These are phyloP conservation scores for Nemania sp. DNA, from an alignment of 2,329 filamentous ascomycete species.

Conservation along the genomic window DNA sequence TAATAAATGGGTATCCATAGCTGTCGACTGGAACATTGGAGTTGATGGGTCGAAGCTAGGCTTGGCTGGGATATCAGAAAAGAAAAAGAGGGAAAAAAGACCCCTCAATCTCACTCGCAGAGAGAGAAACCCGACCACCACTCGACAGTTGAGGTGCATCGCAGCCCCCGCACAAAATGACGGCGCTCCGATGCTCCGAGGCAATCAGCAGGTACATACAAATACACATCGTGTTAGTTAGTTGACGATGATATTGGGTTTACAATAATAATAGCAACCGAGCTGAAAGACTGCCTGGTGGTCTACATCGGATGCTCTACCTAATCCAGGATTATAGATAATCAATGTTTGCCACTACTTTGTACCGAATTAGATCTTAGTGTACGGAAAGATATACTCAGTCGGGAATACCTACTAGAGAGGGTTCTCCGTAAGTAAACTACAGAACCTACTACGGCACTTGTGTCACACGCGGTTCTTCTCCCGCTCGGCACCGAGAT, in stretches of 20 bases:
- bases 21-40: background rate
- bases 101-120: conserved; percentile 11
- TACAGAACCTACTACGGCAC: conserved; percentile 4
- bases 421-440: too few species aligned
- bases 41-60: conserved; percentile 12
- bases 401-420: too few species aligned
- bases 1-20: background rate
- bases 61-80: conserved; percentile 13
- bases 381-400: too few species aligned
- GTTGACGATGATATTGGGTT: conserved; percentile 8
- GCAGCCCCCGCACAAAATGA: conserved; percentile 12
- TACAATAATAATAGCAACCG: conserved; percentile 17
- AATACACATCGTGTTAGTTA: background rate
- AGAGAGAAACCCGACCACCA: conserved; percentile 6
- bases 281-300: background rate
- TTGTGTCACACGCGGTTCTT: conserved; percentile 8
- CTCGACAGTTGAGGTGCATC: conserved; percentile 15
- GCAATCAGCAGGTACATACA: conserved; percentile 2
- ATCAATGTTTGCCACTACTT: too few species aligned
- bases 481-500: conserved; percentile 26
- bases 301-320: too few species aligned
- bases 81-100: conserved; percentile 13
- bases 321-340: too few species aligned
- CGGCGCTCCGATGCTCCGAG: conserved; percentile 17
- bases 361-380: too few species aligned